Base-by-base conservation (phyloP, 2,329 filamentous ascomycete genomes). In the Shiraia bambusicola region DNA sequence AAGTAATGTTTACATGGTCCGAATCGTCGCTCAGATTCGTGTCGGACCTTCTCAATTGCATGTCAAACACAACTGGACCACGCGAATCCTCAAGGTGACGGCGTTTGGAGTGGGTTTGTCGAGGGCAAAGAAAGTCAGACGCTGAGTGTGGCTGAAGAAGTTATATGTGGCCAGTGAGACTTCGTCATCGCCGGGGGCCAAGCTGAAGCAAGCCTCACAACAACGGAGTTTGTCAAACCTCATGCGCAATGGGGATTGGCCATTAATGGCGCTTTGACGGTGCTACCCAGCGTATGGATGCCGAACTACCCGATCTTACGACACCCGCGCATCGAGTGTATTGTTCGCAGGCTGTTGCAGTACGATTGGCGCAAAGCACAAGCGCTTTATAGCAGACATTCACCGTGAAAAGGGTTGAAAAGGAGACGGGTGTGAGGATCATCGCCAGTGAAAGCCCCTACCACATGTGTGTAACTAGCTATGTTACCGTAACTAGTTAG, bases 21-120 rank as follows among this genome's bases (percentile, higher is more conserved):
- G 49, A 42, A 40, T 61, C 56, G 37, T 61, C 59, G 10, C 52
- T 46, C n/a, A 57, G 28, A 8, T 45, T 53, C 15, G 55, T 61
- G 15, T 59, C 55, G 27, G 53, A 54, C 44, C 55, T 50, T 33
- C 44, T 51, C 45, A 61, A 35, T 40, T 54, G 42, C 51, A 59
- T 56, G 22, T 50, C 47, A 19, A 13, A 17, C 17, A 16, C 11
- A 10, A 28, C 14, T 19, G 34, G 16, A 37, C 17, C 9, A 32
- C 39, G 4, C 8, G 4, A 22, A 22, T 22, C 19, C 19, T 22
- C 19, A 22, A 5, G 19, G 19, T 4, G 8, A 22, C 4, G 4
- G 19, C 8, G 19, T 22, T 22, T 22, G 19, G 15, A 10, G 15
- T 38, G 12, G 16, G 36, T 19, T 25, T 7, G 11, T 19, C 29